Percentiles rank a stretch among this genome's conserved stretches.
phyloP scores from a whole-genome alignment of 2,329 filamentous ascomycete species.

The Pseudopithomyces maydicus region DNA sequence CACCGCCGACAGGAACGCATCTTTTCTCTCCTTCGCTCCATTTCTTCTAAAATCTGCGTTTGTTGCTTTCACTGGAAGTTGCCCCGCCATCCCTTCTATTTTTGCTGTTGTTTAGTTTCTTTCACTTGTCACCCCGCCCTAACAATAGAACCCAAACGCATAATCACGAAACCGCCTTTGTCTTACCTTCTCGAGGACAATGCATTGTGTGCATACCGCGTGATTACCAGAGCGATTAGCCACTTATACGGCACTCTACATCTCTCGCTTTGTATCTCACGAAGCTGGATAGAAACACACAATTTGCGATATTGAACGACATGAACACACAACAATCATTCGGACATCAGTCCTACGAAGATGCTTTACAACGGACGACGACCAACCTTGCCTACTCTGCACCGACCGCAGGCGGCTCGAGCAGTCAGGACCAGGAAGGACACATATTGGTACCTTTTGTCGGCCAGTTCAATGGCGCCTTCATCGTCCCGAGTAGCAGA shows the following conservation, averaged over 20 bases:
- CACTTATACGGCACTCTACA: constrained; percentile 5
- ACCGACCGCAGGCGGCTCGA: constrained; percentile 13
- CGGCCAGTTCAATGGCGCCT: constrained; percentile 26
- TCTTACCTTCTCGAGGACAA: constrained; percentile 40
- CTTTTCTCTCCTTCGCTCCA: constrained; percentile 17
- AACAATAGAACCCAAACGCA: constrained; percentile 30
- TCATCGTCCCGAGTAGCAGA: constrained; percentile 19
- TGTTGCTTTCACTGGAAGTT: constrained; percentile 15
- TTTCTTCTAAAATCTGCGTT: constrained; percentile 13
- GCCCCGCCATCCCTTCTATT: constrained; percentile 10
- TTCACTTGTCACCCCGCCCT: constrained; percentile 15
- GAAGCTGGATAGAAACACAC: not conserved
- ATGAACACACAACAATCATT: constrained; percentile 26
- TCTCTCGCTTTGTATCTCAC: constrained; percentile 14
- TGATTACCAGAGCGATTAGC: constrained; percentile 3
- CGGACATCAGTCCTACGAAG: constrained; percentile 21
- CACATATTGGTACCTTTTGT: constrained; percentile 33
- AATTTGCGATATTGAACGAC: not conserved
- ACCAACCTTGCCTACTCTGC: constrained; percentile 13
- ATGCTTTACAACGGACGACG: constrained; percentile 14
- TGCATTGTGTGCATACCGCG: constrained; percentile 23
- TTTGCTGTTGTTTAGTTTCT: constrained; percentile 20
- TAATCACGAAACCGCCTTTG: constrained; percentile 32
- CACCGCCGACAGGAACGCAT: constrained; percentile 22
- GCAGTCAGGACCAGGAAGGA: constrained; percentile 20